Conservation (phyloP, 2,329 filamentous ascomycete species). For the Pseudogymnoascus sp. region DNA sequence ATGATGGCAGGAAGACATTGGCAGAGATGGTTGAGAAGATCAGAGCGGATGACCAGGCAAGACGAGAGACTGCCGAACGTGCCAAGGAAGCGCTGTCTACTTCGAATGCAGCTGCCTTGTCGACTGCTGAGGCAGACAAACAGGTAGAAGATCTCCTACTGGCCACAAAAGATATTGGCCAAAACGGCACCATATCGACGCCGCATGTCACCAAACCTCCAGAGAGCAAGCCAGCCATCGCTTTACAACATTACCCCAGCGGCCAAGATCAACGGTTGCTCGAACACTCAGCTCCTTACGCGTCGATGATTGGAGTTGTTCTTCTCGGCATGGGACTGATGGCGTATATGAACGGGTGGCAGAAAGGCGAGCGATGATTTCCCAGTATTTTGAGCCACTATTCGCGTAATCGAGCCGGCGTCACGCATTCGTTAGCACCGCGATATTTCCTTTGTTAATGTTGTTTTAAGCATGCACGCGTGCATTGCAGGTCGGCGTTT, state of each 20-base stretch:
- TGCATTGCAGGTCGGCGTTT: constrained; percentile 5
- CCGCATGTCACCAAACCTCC: constrained; percentile 8
- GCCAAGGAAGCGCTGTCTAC: constrained; percentile 5
- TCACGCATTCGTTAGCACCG: constrained; percentile 3
- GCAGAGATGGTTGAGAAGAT: constrained; percentile 84
- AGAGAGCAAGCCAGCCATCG: neutral
- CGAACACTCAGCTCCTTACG: constrained; percentile 60
- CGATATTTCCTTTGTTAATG: neutral
- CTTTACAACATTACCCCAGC: constrained; percentile 23
- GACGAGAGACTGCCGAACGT: constrained; percentile 12
- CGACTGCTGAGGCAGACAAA: constrained; percentile 10
- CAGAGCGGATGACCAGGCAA: constrained; percentile 55
- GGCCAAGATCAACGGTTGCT: constrained; percentile 37
- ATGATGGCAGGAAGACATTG: constrained; percentile 62
- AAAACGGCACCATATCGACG: neutral
- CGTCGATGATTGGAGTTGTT: constrained; percentile 75
- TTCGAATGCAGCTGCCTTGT: neutral
- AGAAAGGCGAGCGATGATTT: constrained; percentile 32
- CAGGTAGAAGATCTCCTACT: neutral
- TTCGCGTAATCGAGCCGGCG: constrained; percentile 2
- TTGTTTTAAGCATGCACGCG: constrained; percentile 6
- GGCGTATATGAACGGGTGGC: constrained; percentile 81
- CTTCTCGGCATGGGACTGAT: constrained; percentile 74
- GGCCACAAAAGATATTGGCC: neutral
- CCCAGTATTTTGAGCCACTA: neutral